Evolutionary conservation across 2,329 filamentous ascomycete genomes (phyloP), one percentile per base, ranked within the genome.

Genomic region (Exophiala sp.): DNA sequence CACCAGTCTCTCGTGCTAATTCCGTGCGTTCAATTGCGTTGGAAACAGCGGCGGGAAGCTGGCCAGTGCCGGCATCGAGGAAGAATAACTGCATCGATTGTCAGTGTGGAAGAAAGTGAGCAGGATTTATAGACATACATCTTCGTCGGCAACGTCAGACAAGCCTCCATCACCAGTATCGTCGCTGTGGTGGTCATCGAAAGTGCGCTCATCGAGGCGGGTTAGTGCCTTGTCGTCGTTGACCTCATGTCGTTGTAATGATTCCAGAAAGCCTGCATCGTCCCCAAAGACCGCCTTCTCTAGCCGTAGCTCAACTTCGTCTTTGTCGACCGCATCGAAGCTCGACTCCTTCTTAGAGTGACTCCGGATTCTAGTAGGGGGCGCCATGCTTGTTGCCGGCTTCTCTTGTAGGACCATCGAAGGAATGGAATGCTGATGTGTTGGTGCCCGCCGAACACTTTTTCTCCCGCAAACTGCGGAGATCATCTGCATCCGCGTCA

Each of bases 211-310:
- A 9, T 62, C 58, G 37, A 63, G 63, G 46, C 60, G 61, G 32
- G 50, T 39, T 21, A 63, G 32, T 18, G 45, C 66, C 66, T 52
- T 68, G 68, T 47, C 66, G 63, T 66, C 68, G 48, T 73, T 66
- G 63, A 63, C 13, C 58, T 73, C 63, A 72, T 81, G 68, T 68
- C 71, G 63, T 71, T 85, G 85, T 44, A 97, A 72, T 35, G 84
- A 83, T 50, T 84, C 76, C 51, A 83, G 79, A 67, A 97, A 97
- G 27, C 83, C 86, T n/a, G 80, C 78, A 40, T 84, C 82, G 69
- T 95, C 86, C 48, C 93, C 93, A 55, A 98, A 86, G 2, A 98
- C 86, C 55, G 96, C 73, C 58, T 83, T 81, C 71, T 96, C 91
- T 23, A 96, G 80, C 65, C 91, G 88, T 63, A 85, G 81, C 66